Evolutionary conservation across 352 stramenopile genomes (phyloP).

Genomic region (Phytophthora uliginosa): DNA sequence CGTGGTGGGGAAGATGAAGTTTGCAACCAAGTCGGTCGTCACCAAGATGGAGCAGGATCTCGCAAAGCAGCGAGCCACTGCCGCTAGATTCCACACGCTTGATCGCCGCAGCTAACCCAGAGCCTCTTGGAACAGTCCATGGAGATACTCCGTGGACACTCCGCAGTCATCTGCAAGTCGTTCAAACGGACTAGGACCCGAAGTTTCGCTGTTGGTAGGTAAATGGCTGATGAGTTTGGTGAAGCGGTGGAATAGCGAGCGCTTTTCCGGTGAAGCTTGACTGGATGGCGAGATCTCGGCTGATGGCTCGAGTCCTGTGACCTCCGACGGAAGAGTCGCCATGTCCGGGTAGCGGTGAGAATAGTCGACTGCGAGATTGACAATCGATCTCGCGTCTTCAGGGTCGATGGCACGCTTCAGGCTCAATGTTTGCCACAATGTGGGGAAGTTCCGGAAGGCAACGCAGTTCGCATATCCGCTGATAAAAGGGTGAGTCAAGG

Average conservation of each 20-base stretch:
- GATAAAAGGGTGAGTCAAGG: conserved; percentile 93
- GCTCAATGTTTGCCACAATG: conserved; percentile 50
- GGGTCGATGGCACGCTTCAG: conserved; percentile 33
- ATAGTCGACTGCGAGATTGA: conserved; percentile 50
- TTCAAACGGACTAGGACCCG: conserved; percentile 14
- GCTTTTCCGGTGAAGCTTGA: conserved; percentile 9
- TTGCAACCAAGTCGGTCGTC: conserved; percentile 55
- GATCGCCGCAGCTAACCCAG: conserved; percentile 43
- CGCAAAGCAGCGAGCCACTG: conserved; percentile 46
- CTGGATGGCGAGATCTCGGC: conserved; percentile 6
- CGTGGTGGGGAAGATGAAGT: conserved; percentile 63
- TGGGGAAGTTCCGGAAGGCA: conserved; percentile 44
- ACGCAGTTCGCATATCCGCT: conserved; percentile 50
- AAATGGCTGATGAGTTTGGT: conserved; percentile 17
- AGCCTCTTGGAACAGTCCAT: conserved; percentile 22
- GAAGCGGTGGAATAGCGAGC: conserved; percentile 36
- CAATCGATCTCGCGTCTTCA: conserved; percentile 40
- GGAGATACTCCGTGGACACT: conserved; percentile 31
- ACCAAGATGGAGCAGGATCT: conserved; percentile 66
- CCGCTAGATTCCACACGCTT: conserved; percentile 63
- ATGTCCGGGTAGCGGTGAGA: conserved; percentile 33
- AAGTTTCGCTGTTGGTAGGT: background rate
- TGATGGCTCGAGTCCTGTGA: conserved; percentile 21
- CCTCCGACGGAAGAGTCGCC: conserved; percentile 20
- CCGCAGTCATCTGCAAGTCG: conserved; percentile 36